Percentiles rank a stretch among this genome's conserved stretches.
Conservation (phyloP, 2,329 filamentous ascomycete species). For the Alternaria dauci region DNA sequence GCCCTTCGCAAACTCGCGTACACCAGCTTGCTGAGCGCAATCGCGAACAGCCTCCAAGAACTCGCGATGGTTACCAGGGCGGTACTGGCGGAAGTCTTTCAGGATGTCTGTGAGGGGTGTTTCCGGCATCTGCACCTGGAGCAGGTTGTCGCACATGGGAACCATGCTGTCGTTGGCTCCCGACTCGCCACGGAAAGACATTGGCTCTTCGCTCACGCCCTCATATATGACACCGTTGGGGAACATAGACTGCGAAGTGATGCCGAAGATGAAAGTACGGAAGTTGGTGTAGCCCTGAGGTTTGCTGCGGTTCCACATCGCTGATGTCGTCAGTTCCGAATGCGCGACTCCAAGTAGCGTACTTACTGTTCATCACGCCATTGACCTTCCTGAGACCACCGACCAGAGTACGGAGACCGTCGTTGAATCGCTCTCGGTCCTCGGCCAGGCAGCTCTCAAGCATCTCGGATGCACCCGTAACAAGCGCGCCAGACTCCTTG, state of each 20-base stretch:
- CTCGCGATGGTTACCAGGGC: conserved; percentile 85
- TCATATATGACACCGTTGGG: conserved; percentile 90
- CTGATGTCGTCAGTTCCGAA: conserved; percentile 46
- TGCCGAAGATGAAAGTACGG: conserved; percentile 96
- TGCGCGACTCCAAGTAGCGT: not conserved
- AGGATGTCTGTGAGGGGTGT: conserved; percentile 91
- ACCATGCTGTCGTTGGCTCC: conserved; percentile 96
- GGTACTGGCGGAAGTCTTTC: conserved; percentile 86
- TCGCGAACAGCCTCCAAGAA: conserved; percentile 78
- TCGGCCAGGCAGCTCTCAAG: conserved; percentile 61
- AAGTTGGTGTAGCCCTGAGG: conserved; percentile 86
- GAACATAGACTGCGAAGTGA: conserved; percentile 93
- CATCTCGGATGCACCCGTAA: conserved; percentile 74
- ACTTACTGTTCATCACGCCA: conserved; percentile 75
- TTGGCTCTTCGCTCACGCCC: conserved; percentile 76
- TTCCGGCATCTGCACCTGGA: conserved; percentile 85
- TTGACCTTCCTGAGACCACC: conserved; percentile 74
- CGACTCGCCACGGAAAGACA: conserved; percentile 88
- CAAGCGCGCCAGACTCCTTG: conserved; percentile 78
- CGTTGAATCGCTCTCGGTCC: conserved; percentile 68
- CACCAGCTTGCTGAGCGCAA: conserved; percentile 59
- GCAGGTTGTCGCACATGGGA: conserved; percentile 85
- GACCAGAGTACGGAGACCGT: conserved; percentile 60
- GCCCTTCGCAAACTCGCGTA: conserved; percentile 69
- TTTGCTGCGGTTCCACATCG: conserved; percentile 90